These are phyloP conservation scores for Populus euphratica DNA, from an alignment of 345 rosid genomes.

Conservation along the genomic window DNA sequence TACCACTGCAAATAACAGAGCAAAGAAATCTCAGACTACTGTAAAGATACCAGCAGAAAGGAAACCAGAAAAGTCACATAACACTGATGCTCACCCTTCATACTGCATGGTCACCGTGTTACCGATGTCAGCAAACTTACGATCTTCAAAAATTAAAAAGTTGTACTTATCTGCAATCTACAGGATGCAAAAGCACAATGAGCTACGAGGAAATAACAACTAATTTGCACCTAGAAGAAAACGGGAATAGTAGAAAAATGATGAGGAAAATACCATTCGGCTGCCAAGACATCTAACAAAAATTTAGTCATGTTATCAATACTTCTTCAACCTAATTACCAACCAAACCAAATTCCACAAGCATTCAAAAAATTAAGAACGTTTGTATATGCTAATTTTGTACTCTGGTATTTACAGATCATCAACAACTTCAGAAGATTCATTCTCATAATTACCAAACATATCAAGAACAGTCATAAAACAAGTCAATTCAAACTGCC, in stretches of 20 bases:
- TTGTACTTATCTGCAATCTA: constrained; percentile 88
- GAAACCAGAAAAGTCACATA: neutral
- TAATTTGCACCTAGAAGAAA: neutral
- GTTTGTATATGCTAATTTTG: neutral
- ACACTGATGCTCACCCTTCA: constrained; percentile 60
- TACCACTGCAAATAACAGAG: constrained; percentile 51
- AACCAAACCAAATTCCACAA: neutral
- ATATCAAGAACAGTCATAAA: neutral
- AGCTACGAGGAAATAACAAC: neutral
- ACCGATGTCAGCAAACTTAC: constrained; percentile 98
- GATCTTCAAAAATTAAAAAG: constrained; percentile 90
- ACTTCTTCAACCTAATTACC: neutral
- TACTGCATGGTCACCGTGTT: constrained; percentile 98
- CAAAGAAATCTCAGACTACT: constrained; percentile 3
- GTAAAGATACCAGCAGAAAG: constrained; percentile 1
- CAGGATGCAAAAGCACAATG: neutral
- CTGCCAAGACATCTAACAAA: neutral
- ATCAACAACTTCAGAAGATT: neutral
- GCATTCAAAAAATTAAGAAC: neutral
- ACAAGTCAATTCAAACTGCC: neutral
- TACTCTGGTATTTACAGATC: neutral
- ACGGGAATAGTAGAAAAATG: neutral
- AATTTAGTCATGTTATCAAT: neutral
- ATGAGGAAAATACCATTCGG: neutral
- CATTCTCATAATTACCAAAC: neutral